phyloP scores from a whole-genome alignment of 345 rosid genomes.

The Eucalyptus urophylla region DNA sequence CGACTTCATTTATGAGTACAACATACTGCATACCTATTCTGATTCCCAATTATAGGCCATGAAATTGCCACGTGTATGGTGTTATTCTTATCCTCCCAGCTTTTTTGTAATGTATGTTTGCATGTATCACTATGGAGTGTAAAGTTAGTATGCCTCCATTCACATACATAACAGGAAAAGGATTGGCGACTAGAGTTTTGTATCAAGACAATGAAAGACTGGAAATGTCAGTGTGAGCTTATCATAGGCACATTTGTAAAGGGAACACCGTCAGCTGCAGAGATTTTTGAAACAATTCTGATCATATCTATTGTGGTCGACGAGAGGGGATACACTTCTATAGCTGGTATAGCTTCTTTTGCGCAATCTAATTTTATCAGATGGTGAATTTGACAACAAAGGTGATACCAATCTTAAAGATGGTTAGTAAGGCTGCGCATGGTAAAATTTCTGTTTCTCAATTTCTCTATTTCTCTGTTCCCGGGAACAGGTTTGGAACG shows the following conservation, averaged over 20 bases:
- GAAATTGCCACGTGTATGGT: not conserved
- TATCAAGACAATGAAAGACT: not conserved
- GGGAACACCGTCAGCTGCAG: not conserved
- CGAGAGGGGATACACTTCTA: not conserved
- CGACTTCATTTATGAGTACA: not conserved
- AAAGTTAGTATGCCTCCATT: not conserved
- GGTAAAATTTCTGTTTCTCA: too few relatives aligned
- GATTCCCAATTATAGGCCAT: not conserved
- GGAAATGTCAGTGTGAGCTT: not conserved
- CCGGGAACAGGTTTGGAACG: too few relatives aligned
- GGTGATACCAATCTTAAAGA: not conserved
- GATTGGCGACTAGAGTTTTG: not conserved
- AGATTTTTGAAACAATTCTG: not conserved
- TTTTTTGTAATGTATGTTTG: not conserved
- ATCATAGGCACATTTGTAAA: not conserved
- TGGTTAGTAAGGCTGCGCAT: too few relatives aligned
- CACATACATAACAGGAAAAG: not conserved
- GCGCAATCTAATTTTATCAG: not conserved
- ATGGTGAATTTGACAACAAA: not conserved
- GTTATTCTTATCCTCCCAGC: not conserved
- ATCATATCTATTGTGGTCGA: not conserved
- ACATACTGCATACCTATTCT: accelerated
- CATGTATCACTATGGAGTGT: not conserved
- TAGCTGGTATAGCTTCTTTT: not conserved
- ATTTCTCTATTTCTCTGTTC: too few relatives aligned